Conservation (phyloP, 2,329 filamentous ascomycete genomes). For the Alternaria brassicicola region DNA sequence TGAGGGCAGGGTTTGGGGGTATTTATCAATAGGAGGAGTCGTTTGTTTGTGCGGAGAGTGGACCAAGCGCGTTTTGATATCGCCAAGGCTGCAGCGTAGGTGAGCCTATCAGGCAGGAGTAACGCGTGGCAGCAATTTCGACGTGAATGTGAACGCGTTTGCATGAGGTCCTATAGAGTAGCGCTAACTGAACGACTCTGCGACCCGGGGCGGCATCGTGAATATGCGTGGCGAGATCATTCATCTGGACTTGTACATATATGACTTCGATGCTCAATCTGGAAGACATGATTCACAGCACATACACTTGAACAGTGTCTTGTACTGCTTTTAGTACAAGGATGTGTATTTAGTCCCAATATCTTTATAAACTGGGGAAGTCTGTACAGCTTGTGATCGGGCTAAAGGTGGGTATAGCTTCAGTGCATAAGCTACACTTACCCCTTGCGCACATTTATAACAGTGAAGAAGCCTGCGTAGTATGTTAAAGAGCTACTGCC, state of each 20-base stretch:
- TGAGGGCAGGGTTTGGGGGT: neutral
- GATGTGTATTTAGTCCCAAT: neutral
- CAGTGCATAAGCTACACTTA: no score
- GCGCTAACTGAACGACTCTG: neutral
- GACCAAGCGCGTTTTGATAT: conserved; percentile 7
- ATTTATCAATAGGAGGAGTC: conserved; percentile 1
- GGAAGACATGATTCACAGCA: neutral
- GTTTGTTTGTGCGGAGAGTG: conserved; percentile 9
- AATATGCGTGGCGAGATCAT: neutral
- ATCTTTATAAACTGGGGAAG: neutral
- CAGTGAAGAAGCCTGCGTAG: no score
- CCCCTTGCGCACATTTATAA: no score
- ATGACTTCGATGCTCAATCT: neutral
- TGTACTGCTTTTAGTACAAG: neutral
- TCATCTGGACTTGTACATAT: neutral
- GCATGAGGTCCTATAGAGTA: neutral
- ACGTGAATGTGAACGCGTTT: neutral
- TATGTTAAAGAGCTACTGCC: no score
- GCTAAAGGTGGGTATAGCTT: no score
- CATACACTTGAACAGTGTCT: neutral
- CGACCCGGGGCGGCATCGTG: neutral
- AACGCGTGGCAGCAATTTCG: neutral
- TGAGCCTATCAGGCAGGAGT: neutral
- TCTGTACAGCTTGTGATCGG: no score
- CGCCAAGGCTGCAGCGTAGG: neutral